Evolutionary conservation across 352 stramenopile genomes (phyloP).

Genomic region (Phytophthora pinifolia): DNA sequence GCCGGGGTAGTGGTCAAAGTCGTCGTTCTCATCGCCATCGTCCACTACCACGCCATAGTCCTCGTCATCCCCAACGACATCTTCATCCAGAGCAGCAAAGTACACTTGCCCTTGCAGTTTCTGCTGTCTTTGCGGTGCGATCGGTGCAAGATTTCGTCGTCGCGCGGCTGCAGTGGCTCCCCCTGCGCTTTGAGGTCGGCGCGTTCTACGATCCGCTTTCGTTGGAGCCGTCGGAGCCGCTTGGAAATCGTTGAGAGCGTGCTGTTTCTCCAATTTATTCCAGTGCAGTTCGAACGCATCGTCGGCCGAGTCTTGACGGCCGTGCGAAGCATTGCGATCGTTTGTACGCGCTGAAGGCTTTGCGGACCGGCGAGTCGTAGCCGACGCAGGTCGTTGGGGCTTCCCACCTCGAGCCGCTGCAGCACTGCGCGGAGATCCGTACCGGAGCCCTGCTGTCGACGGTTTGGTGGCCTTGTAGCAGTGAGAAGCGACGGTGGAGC

Average conservation of each 20-base stretch:
- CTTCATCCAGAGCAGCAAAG: conserved; percentile 26
- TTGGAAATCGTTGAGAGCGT: conserved; percentile 25
- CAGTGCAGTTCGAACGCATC: conserved; percentile 41
- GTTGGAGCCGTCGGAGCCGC: background rate
- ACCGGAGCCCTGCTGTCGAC: conserved; percentile 40
- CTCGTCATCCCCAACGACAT: conserved; percentile 41
- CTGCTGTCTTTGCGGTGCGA: conserved; percentile 6
- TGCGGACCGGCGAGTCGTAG: conserved; percentile 32
- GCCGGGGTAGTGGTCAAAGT: conserved; percentile 21
- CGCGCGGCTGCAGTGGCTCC: conserved; percentile 8
- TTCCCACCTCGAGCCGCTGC: conserved; percentile 7
- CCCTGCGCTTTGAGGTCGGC: conserved; percentile 46
- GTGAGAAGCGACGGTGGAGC: conserved; percentile 54
- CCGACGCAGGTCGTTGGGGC: conserved; percentile 18
- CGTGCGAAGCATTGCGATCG: background rate
- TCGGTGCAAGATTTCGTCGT: conserved; percentile 3
- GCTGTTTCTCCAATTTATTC: conserved; percentile 40
- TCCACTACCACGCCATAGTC: conserved; percentile 46
- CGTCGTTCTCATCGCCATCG: conserved; percentile 38
- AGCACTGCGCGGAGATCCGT: conserved; percentile 24
- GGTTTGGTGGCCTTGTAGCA: conserved; percentile 63
- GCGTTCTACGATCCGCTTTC: conserved; percentile 15
- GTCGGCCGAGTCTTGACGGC: conserved; percentile 7
- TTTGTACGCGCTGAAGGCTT: conserved; percentile 17
- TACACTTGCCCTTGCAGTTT: conserved; percentile 23